Evolutionary conservation across 768 basidiomycete species (phyloP).

Genomic region (Termitomyces sp.): DNA sequence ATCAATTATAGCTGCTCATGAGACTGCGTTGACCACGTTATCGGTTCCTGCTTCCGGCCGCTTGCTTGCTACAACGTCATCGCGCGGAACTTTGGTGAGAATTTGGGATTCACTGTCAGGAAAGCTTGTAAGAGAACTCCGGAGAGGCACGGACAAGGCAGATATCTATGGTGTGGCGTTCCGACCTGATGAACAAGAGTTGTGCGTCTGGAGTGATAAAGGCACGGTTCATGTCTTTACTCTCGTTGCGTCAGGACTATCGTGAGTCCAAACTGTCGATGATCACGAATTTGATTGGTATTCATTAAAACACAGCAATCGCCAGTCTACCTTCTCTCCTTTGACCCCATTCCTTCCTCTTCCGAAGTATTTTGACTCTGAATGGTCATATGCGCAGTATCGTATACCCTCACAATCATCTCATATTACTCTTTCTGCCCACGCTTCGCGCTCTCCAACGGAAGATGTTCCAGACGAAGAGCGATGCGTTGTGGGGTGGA

Average conservation of each 20-base stretch:
- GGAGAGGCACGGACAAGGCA: constrained; percentile 85
- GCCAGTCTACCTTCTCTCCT: constrained; percentile 77
- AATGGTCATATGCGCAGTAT: constrained; percentile 95
- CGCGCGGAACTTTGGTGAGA: constrained; percentile 78
- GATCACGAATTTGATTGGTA: neutral
- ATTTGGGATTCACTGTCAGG: constrained; percentile 79
- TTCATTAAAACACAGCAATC: constrained; percentile 47
- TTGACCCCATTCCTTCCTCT: constrained; percentile 75
- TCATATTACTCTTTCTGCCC: constrained; percentile 73
- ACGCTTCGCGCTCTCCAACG: constrained; percentile 45
- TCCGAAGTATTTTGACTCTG: constrained; percentile 90
- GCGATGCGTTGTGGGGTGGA: constrained; percentile 85
- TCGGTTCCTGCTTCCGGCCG: constrained; percentile 73
- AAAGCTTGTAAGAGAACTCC: constrained; percentile 70
- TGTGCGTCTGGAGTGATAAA: constrained; percentile 94
- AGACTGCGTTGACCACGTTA: constrained; percentile 70
- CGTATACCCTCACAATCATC: constrained; percentile 81
- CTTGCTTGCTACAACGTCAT: constrained; percentile 78
- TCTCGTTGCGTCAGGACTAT: constrained; percentile 55
- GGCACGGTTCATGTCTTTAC: constrained; percentile 91
- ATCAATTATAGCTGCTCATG: constrained; percentile 82
- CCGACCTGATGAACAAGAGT: constrained; percentile 76
- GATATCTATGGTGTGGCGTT: constrained; percentile 90
- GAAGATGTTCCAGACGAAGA: constrained; percentile 74
- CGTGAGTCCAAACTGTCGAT: constrained; percentile 36